These are phyloP conservation scores for Ambispora gerdemannii DNA, from an alignment of 192 early-diverging fungal genomes.

Conservation along the genomic window DNA sequence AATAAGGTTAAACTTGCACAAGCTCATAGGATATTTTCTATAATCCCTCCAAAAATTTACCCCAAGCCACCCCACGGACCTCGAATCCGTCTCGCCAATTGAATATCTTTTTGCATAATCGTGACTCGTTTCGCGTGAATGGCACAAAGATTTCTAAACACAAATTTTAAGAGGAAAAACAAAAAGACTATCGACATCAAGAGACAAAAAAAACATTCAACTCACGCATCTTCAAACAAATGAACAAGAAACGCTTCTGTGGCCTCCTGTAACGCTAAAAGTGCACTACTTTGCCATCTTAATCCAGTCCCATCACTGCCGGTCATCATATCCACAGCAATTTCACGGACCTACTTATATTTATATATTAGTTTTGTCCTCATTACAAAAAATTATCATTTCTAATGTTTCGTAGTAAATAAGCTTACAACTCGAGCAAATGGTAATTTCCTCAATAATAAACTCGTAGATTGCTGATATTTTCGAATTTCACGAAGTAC, in stretches of 20 bases:
- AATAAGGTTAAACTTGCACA: no score
- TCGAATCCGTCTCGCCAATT: conserved; percentile 83
- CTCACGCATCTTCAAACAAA: conserved; percentile 85
- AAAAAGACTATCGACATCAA: not conserved
- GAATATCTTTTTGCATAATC: conserved; percentile 89
- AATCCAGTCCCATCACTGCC: conserved; percentile 44
- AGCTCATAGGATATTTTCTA: no score
- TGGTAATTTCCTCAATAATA: conserved; percentile 80
- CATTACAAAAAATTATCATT: conserved; percentile 1
- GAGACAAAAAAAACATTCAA: conserved; percentile 17
- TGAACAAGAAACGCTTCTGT: conserved; percentile 79
- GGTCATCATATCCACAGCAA: conserved; percentile 50
- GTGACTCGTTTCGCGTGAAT: conserved; percentile 93
- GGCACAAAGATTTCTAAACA: conserved; percentile 78
- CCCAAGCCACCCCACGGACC: conserved; percentile 73
- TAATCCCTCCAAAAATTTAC: no score
- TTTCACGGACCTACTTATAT: conserved; percentile 54
- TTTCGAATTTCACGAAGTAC: conserved; percentile 81
- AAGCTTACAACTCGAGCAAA: conserved; percentile 74
- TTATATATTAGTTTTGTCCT: not conserved
- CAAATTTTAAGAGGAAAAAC: not conserved
- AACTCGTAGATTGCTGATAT: conserved; percentile 78
- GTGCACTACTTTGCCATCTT: conserved; percentile 73
- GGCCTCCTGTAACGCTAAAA: conserved; percentile 83
- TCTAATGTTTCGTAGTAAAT: conserved; percentile 3